phyloP scores from a whole-genome alignment of 208 protist genomes.

The Phytomonas serpens region DNA sequence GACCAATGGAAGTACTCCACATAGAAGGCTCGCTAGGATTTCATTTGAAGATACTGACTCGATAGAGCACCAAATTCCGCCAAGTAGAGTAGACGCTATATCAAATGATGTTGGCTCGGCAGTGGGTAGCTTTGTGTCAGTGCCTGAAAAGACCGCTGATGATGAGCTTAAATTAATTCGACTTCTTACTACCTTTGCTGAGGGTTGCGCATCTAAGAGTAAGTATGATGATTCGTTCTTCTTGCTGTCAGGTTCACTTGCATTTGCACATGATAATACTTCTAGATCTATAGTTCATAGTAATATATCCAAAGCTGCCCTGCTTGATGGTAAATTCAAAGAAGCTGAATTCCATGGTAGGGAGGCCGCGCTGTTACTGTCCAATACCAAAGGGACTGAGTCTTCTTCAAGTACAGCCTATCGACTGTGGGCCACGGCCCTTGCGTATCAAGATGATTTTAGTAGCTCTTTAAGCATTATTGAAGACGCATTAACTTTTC shows the following conservation, averaged over 20 bases:
- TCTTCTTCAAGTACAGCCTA: conserved; percentile 29
- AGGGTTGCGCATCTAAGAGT: conserved; percentile 37
- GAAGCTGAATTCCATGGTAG: conserved; percentile 72
- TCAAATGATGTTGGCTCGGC: conserved; percentile 23
- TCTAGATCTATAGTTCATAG: conserved; percentile 40
- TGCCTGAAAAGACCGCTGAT: conserved; percentile 31
- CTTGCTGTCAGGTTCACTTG: conserved; percentile 34
- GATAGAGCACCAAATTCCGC: conserved; percentile 9
- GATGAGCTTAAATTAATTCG: conserved; percentile 75
- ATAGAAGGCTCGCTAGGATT: conserved; percentile 45
- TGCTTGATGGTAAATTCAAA: conserved; percentile 57
- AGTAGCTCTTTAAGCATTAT: conserved; percentile 47
- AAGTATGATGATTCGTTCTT: conserved; percentile 47
- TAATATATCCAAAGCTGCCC: conserved; percentile 45
- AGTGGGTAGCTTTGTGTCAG: conserved; percentile 34
- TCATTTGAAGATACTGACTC: conserved; percentile 24
- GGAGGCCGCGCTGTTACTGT: conserved; percentile 54
- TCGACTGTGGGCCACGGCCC: conserved; percentile 56
- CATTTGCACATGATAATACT: conserved; percentile 68
- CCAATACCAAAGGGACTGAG: conserved; percentile 12
- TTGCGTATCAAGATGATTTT: conserved; percentile 80
- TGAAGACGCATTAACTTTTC: conserved; percentile 48
- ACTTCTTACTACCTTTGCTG: conserved; percentile 70
- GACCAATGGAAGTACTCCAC: conserved; percentile 59
- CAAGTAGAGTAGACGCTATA: conserved; percentile 7